Evolutionary conservation across 495 filamentous ascomycete species (phyloP).

Genomic region (Elasticomyces elasticus): DNA sequence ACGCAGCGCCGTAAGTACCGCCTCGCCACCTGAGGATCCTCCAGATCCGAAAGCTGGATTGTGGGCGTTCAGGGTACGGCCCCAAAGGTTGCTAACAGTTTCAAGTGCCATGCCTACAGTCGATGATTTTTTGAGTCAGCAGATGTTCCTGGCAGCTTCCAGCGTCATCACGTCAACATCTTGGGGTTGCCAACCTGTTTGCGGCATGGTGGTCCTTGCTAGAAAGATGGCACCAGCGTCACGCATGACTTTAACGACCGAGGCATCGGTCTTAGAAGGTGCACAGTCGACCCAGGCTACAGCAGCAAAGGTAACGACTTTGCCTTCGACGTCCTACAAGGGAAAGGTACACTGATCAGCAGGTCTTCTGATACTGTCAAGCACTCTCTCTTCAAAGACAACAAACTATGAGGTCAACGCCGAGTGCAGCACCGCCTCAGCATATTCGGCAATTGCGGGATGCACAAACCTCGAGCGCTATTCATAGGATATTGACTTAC

Average conservation of each 20-base stretch:
- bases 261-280: neutral
- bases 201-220: slow-evolving; percentile 46
- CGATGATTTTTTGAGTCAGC: no score
- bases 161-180: no score
- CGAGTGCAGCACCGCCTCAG: no score
- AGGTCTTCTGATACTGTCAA: no score
- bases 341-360: no score
- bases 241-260: slow-evolving; percentile 5
- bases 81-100: slow-evolving; percentile 52
- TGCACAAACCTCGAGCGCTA: no score
- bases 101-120: slow-evolving; percentile 20
- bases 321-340: slow-evolving; percentile 20
- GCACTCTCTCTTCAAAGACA: no score
- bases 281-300: slow-evolving; percentile 16
- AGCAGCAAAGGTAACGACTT: slow-evolving; percentile 13
- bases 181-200: no score
- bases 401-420: no score
- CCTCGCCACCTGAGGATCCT: slow-evolving; percentile 52
- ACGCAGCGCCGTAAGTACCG: slow-evolving; percentile 37
- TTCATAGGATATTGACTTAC: no score
- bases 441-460: no score
- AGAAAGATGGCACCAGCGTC: slow-evolving; percentile 39
- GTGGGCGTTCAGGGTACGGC: slow-evolving; percentile 53
- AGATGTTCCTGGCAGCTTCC: no score
- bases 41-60: slow-evolving; percentile 51